These are phyloP conservation scores for Corymbia maculata DNA, from an alignment of 345 rosid species.

Conservation along the genomic window DNA sequence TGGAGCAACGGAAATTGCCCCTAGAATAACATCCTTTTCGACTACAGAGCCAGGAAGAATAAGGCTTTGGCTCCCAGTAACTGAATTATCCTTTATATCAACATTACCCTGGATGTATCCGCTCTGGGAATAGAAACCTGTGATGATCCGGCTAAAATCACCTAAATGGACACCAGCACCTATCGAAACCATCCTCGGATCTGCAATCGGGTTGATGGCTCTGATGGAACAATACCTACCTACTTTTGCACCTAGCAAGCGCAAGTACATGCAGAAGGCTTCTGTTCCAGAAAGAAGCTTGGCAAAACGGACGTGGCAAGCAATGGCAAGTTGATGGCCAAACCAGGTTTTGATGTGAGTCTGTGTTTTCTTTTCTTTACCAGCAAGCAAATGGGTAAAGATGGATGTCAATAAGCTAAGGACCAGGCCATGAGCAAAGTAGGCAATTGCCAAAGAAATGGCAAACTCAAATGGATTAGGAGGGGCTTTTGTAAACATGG, in stretches of 20 bases:
- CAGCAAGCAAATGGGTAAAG: constrained; percentile 18
- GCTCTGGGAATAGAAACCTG: constrained; percentile 13
- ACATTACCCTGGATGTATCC: constrained; percentile 27
- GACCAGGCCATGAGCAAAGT: constrained; percentile 39
- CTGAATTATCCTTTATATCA: constrained; percentile 44
- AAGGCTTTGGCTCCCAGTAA: constrained; percentile 55
- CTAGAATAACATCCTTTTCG: constrained; percentile 45
- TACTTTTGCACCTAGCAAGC: constrained; percentile 43
- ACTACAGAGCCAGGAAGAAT: constrained; percentile 44
- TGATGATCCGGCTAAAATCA: constrained; percentile 25
- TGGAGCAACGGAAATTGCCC: constrained; percentile 61
- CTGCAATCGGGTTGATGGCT: constrained; percentile 50
- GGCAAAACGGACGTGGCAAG: constrained; percentile 62
- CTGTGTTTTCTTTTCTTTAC: not conserved
- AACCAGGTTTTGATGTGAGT: constrained; percentile 31
- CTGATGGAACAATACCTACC: constrained; percentile 54
- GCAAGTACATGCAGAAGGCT: constrained; percentile 44
- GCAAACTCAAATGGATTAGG: constrained; percentile 26
- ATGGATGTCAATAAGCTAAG: constrained; percentile 38
- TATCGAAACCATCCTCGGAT: constrained; percentile 33
- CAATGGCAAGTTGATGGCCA: constrained; percentile 29
- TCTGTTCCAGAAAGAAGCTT: constrained; percentile 61
- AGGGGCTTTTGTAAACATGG: constrained; percentile 15
- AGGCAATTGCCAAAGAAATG: constrained; percentile 19
- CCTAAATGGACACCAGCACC: constrained; percentile 61